These are phyloP conservation scores for Licmophora abbreviata DNA, from an alignment of 108 stramenopile species.

Conservation along the genomic window DNA sequence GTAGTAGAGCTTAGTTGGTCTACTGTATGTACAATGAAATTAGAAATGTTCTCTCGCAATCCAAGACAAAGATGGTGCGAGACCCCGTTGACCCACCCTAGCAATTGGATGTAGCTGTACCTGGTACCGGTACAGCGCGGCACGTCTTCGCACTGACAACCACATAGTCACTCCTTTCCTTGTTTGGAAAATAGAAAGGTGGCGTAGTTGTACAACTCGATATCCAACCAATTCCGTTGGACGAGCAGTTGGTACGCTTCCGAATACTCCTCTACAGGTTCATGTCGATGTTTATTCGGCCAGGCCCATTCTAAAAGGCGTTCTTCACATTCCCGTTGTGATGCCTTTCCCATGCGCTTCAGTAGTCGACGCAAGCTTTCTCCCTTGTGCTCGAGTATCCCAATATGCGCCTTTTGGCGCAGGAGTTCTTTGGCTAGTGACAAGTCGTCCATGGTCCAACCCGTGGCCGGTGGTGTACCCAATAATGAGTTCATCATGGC, in stretches of 20 bases:
- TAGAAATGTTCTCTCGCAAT: no score
- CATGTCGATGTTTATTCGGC: slow-evolving; percentile 7
- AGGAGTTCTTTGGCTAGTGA: slow-evolving; percentile 3
- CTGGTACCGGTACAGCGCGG: neutral
- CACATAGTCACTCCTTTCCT: no score
- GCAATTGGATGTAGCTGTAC: slow-evolving; percentile 1
- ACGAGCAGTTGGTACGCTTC: slow-evolving; percentile 6
- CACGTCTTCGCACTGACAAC: no score
- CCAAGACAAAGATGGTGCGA: no score
- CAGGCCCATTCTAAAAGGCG: slow-evolving; percentile 8
- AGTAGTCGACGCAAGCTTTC: slow-evolving; percentile 4
- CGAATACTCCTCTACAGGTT: slow-evolving; percentile 1
- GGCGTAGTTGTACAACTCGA: slow-evolving; percentile 18
- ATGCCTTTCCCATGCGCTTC: neutral
- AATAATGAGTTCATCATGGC: slow-evolving; percentile 2
- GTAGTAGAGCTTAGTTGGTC: no score
- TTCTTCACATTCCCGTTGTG: slow-evolving; percentile 8
- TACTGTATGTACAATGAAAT: no score
- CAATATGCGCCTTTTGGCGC: slow-evolving; percentile 7
- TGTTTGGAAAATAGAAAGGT: no score
- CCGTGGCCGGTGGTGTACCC: neutral
- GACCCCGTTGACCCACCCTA: no score
- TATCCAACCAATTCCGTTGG: slow-evolving; percentile 12
- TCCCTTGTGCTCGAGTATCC: slow-evolving; percentile 7
- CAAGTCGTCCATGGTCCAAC: slow-evolving; percentile 3